These are phyloP conservation scores for Tremella mesenterica DNA, from an alignment of 768 basidiomycete genomes.

Conservation along the genomic window DNA sequence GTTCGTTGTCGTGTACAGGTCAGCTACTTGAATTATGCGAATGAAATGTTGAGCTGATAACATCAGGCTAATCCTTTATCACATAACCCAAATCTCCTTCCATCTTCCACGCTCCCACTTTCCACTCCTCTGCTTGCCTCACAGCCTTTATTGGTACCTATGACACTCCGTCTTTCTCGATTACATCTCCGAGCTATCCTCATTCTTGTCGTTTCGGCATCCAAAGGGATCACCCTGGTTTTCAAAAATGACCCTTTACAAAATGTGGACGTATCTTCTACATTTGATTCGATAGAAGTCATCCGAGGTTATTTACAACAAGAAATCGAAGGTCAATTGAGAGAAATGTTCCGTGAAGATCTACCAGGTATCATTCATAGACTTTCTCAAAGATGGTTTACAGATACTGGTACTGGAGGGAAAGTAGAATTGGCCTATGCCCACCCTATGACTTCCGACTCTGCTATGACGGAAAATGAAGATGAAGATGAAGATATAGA, in stretches of 20 bases:
- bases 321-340: constrained; percentile 91
- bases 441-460: constrained; percentile 40
- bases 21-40: not conserved
- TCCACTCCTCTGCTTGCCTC: constrained; percentile 65
- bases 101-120: constrained; percentile 40
- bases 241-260: constrained; percentile 99
- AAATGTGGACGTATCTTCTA: constrained; percentile 93
- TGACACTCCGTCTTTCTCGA: constrained; percentile 93
- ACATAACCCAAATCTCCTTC: constrained; percentile 40
- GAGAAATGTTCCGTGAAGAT: constrained; percentile 98
- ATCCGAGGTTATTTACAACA: constrained; percentile 96
- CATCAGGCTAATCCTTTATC: constrained; percentile 63
- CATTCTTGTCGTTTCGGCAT: constrained; percentile 91
- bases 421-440: constrained; percentile 89
- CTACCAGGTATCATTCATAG: constrained; percentile 93
- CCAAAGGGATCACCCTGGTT: constrained; percentile 96
- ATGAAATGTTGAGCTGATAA: not conserved
- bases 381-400: constrained; percentile 88
- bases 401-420: constrained; percentile 44
- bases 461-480: constrained; percentile 11
- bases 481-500: constrained; percentile 16
- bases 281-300: constrained; percentile 95
- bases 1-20: constrained; percentile 39
- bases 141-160: constrained; percentile 91
- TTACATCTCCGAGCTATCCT: constrained; percentile 91